Conservation (phyloP, 2,329 filamentous ascomycete genomes). For the Penicillium sp. region DNA sequence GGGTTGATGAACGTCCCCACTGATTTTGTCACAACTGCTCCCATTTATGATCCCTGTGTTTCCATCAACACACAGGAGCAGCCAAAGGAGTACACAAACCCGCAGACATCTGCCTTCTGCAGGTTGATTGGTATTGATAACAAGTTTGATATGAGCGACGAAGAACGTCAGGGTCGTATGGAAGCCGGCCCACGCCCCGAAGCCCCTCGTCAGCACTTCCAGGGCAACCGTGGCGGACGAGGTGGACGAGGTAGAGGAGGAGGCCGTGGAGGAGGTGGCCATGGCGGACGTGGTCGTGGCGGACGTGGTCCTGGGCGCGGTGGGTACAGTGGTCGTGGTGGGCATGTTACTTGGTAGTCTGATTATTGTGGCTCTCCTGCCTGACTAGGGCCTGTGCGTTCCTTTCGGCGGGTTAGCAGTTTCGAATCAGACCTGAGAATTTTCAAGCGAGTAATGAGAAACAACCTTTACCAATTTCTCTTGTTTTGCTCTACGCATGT, state of each 20-base stretch:
- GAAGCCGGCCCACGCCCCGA: conserved; percentile 54
- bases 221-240: conserved; percentile 18
- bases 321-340: conserved; percentile 13
- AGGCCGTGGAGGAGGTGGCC: too few relatives aligned
- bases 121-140: conserved; percentile 73
- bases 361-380: too few relatives aligned
- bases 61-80: conserved; percentile 60
- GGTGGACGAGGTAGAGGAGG: conserved; percentile 21
- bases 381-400: too few relatives aligned
- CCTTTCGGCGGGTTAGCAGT: neutral
- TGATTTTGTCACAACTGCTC: conserved; percentile 75
- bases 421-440: neutral
- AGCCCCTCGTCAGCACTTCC: neutral
- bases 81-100: conserved; percentile 79
- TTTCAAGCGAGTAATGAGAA: rapidly evolving
- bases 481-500: neutral
- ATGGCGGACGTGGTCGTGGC: too few relatives aligned
- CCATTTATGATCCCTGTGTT: conserved; percentile 60
- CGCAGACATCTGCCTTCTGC: conserved; percentile 82
- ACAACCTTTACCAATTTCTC: neutral
- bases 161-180: conserved; percentile 64
- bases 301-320: conserved; percentile 13
- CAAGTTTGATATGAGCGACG: conserved; percentile 67
- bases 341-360: too few relatives aligned
- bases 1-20: conserved; percentile 67